Percentiles rank a stretch among this genome's conserved stretches.
Conservation (phyloP, 306 rosid genomes). For the Inga laurina region DNA sequence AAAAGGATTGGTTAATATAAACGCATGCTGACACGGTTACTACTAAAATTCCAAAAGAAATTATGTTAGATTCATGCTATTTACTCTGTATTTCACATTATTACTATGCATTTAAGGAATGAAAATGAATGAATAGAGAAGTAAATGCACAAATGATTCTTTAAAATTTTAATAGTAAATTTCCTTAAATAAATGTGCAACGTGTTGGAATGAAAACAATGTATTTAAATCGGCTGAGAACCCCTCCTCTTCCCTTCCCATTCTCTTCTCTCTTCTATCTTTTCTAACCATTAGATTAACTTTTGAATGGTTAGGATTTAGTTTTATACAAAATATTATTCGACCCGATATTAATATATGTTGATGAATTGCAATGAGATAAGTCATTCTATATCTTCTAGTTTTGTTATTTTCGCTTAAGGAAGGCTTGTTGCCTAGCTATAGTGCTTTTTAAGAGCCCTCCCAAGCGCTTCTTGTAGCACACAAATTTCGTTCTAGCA, state of each 20-base stretch:
- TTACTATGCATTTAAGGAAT: neutral
- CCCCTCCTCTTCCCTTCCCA: too few relatives aligned
- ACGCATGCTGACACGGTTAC: neutral
- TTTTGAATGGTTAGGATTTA: too few relatives aligned
- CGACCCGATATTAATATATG: neutral
- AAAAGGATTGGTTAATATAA: neutral
- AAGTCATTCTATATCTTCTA: slow-evolving; percentile 32
- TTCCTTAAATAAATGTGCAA: slow-evolving; percentile 21
- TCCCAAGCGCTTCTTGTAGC: neutral
- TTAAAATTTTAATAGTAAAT: slow-evolving; percentile 1
- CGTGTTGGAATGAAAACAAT: neutral
- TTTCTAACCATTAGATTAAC: too few relatives aligned
- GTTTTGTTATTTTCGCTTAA: slow-evolving; percentile 37
- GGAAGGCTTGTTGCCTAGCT: slow-evolving; percentile 42
- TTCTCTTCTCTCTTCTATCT: too few relatives aligned
- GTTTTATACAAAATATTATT: too few relatives aligned
- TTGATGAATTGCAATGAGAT: slow-evolving; percentile 16
- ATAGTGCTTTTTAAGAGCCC: slow-evolving; percentile 14
- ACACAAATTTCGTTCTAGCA: neutral
- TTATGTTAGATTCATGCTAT: neutral
- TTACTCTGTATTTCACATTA: neutral
- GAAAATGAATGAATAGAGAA: neutral
- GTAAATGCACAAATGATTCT: slow-evolving; percentile 25
- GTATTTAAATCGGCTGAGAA: neutral
- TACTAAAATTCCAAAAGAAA: neutral